A percentile compares a stretch with the other conserved stretches of the same genome.
Conservation (phyloP, 345 rosid species). For the Camelina neglecta region DNA sequence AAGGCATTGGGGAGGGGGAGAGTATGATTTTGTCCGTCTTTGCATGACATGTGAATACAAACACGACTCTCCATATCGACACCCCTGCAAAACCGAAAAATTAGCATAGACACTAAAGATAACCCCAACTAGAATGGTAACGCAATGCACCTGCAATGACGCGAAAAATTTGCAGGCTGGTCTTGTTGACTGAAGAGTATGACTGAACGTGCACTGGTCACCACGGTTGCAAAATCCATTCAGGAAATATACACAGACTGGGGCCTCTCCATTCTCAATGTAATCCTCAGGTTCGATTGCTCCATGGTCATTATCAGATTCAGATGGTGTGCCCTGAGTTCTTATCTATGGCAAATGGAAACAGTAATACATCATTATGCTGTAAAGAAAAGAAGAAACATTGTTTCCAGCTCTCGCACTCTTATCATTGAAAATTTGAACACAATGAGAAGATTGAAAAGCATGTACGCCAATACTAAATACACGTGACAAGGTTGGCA, state of each 20-base stretch:
- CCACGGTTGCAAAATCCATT: slow-evolving; percentile 85
- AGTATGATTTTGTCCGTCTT: slow-evolving; percentile 36
- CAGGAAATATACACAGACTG: slow-evolving; percentile 66
- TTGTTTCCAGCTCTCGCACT: neutral
- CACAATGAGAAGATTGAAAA: slow-evolving; percentile 30
- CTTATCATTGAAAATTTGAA: neutral
- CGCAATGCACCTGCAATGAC: slow-evolving; percentile 64
- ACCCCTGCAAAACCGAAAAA: slow-evolving; percentile 64
- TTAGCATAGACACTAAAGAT: slow-evolving; percentile 30
- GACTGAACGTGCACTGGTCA: slow-evolving; percentile 70
- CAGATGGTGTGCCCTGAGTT: slow-evolving; percentile 48
- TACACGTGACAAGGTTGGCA: slow-evolving; percentile 15
- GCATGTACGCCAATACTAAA: slow-evolving; percentile 15
- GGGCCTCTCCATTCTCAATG: slow-evolving; percentile 39
- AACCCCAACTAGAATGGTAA: slow-evolving; percentile 24
- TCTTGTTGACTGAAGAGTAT: slow-evolving; percentile 63
- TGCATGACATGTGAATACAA: slow-evolving; percentile 64
- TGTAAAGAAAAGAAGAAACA: slow-evolving; percentile 15
- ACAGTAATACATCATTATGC: slow-evolving; percentile 24
- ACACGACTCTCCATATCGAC: slow-evolving; percentile 79
- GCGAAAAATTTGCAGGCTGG: slow-evolving; percentile 73
- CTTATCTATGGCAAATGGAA: slow-evolving; percentile 56
- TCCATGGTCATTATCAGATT: slow-evolving; percentile 38
- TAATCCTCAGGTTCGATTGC: slow-evolving; percentile 41
- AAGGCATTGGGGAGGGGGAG: slow-evolving; percentile 47